phyloP scores from a whole-genome alignment of 2,329 filamentous ascomycete genomes.

The Orbilia blumenaviensis region DNA sequence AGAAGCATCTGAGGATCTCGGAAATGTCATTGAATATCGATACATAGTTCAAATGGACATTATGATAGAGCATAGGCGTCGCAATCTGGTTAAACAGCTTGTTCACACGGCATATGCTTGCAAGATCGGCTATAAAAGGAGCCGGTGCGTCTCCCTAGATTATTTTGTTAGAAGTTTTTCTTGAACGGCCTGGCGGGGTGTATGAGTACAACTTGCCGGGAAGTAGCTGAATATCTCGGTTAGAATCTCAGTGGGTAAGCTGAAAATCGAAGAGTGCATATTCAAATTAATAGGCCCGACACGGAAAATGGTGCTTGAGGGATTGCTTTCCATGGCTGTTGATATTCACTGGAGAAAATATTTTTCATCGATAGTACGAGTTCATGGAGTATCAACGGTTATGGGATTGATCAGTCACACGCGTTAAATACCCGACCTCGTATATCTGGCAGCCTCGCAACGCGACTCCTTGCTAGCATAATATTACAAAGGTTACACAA shows the following conservation, averaged over 20 bases:
- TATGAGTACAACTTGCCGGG: background rate
- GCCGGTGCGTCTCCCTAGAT: background rate
- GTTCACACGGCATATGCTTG: background rate
- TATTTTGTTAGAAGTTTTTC: background rate
- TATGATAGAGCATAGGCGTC: background rate
- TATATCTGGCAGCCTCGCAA: background rate
- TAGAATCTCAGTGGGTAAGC: background rate
- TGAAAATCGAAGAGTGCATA: background rate
- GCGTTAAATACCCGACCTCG: no score
- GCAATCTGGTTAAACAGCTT: slow-evolving; percentile 10
- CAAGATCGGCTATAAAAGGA: background rate
- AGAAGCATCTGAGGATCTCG: background rate
- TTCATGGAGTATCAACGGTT: background rate
- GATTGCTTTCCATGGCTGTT: no score
- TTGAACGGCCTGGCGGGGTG: background rate
- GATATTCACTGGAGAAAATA: background rate
- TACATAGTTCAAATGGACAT: background rate
- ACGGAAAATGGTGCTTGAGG: background rate
- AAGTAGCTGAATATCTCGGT: background rate
- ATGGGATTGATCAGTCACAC: no score
- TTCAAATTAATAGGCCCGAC: background rate
- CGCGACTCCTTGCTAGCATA: background rate
- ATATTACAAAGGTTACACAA: background rate
- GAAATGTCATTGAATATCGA: background rate
- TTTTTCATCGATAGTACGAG: no score